Evolutionary conservation across 192 early-diverging fungal species (phyloP).

Genomic region (Dissophora globulifera): DNA sequence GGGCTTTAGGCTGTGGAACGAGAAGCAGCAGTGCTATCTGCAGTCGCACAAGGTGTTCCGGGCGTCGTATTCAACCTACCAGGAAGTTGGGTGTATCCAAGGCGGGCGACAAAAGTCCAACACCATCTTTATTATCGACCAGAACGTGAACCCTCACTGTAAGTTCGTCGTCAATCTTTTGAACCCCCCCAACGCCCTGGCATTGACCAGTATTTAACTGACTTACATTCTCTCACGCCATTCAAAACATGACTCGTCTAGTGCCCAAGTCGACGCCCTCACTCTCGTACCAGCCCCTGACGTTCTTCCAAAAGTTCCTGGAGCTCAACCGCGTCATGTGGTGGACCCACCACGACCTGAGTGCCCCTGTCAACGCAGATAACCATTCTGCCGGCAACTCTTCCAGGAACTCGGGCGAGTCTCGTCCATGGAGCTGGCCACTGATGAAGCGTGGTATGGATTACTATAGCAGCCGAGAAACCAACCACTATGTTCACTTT

Average conservation of each 20-base stretch:
- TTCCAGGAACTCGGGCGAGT: constrained; percentile 85
- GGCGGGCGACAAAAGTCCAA: constrained; percentile 37
- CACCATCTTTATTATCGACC: constrained; percentile 46
- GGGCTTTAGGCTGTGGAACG: constrained; percentile 41
- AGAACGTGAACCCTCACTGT: constrained; percentile 41
- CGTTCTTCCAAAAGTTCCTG: constrained; percentile 87
- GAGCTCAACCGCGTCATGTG: constrained; percentile 93
- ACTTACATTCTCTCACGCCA: background rate
- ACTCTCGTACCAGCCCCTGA: constrained; percentile 64
- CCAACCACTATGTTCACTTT: constrained; percentile 82
- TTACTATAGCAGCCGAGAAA: constrained; percentile 78
- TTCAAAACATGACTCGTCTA: constrained; percentile 18
- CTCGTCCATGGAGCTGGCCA: constrained; percentile 88
- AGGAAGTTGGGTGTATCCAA: constrained; percentile 44
- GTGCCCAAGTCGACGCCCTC: constrained; percentile 66
- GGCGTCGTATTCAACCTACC: constrained; percentile 38
- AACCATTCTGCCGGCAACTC: constrained; percentile 65
- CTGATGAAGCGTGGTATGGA: constrained; percentile 86
- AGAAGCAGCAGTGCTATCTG: constrained; percentile 35
- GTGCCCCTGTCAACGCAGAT: constrained; percentile 70
- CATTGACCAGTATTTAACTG: background rate
- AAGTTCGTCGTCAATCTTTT: constrained; percentile 3
- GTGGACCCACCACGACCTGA: constrained; percentile 84
- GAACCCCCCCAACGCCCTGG: too few species aligned
- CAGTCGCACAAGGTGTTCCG: constrained; percentile 45